Percentiles rank a stretch among this genome's conserved stretches.
Evolutionary conservation across 208 protist genomes (phyloP).

Genomic region (Leishmania aethiopica): DNA sequence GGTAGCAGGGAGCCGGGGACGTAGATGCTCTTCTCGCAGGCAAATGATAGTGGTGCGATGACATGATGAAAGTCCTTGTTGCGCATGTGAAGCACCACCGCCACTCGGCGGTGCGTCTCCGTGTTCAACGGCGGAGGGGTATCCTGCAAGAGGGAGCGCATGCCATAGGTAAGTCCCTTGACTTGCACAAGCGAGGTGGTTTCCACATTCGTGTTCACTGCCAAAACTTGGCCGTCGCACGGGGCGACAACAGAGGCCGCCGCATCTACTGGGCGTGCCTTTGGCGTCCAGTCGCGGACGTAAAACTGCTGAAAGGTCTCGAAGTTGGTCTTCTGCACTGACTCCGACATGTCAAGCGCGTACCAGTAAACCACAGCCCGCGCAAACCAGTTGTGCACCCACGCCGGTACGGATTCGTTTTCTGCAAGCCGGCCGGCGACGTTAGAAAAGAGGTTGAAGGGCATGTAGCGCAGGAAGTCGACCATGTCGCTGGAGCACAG

Average conservation of each 20-base stretch:
- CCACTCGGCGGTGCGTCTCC: conserved; percentile 51
- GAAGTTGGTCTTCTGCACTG: conserved; percentile 36
- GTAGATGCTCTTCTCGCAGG: conserved; percentile 65
- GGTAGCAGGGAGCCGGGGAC: conserved; percentile 82
- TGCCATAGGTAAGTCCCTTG: conserved; percentile 75
- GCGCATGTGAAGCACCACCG: conserved; percentile 68
- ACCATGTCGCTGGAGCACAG: conserved; percentile 64
- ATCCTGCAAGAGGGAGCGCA: conserved; percentile 64
- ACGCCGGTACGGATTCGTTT: conserved; percentile 37
- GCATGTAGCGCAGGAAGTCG: conserved; percentile 69
- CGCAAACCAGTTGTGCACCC: conserved; percentile 53
- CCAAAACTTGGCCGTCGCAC: conserved; percentile 74
- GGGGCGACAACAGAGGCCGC: conserved; percentile 48
- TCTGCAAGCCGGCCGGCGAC: conserved; percentile 49
- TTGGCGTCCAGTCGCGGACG: conserved; percentile 57
- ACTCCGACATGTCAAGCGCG: conserved; percentile 52
- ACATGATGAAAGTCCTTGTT: conserved; percentile 86
- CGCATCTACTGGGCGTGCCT: conserved; percentile 41
- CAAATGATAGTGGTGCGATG: conserved; percentile 55
- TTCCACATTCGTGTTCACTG: conserved; percentile 42
- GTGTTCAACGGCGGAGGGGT: conserved; percentile 31
- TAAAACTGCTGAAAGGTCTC: conserved; percentile 83
- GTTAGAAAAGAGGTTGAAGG: conserved; percentile 70
- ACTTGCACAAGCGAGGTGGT: conserved; percentile 65
- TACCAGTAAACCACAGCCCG: conserved; percentile 57